These are phyloP conservation scores for Xerocomus amazonicus DNA, from an alignment of 1,284 basidiomycete species.

Conservation along the genomic window DNA sequence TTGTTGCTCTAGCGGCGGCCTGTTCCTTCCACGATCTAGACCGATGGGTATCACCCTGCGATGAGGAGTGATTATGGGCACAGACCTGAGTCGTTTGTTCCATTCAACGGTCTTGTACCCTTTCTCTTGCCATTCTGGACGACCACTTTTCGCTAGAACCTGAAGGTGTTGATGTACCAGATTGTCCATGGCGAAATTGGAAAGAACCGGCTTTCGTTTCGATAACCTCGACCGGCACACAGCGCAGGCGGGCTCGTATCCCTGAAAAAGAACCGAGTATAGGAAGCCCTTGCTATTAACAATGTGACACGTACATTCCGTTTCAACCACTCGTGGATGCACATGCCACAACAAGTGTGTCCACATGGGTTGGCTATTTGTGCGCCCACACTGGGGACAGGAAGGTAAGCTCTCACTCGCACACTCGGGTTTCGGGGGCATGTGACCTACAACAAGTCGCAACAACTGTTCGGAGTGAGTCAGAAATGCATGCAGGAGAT, in stretches of 20 bases:
- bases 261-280: slow-evolving; percentile 23
- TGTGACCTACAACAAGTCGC: slow-evolving; percentile 47
- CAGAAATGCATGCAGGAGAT: slow-evolving; percentile 53
- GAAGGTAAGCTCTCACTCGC: slow-evolving; percentile 2
- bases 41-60: not conserved
- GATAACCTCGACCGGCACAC: slow-evolving; percentile 44
- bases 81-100: slow-evolving; percentile 44
- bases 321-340: slow-evolving; percentile 46
- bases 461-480: slow-evolving; percentile 40
- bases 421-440: not conserved
- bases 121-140: slow-evolving; percentile 42
- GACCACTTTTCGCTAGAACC: slow-evolving; percentile 38
- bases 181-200: slow-evolving; percentile 50
- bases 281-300: not conserved
- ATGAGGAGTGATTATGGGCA: not conserved
- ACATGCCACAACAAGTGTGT: slow-evolving; percentile 53
- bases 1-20: slow-evolving; percentile 10
- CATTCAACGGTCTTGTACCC: slow-evolving; percentile 45
- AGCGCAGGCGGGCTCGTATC: slow-evolving; percentile 40
- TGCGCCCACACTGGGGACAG: slow-evolving; percentile 41
- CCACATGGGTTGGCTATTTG: slow-evolving; percentile 56
- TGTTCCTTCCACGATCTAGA: slow-evolving; percentile 30
- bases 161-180: slow-evolving; percentile 47
- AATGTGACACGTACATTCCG: slow-evolving; percentile 35
- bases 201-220: slow-evolving; percentile 40